Evolutionary conservation across 2,329 filamentous ascomycete species (phyloP), one percentile per base, ranked within the genome.

Genomic region (Gnomoniopsis smithogilvyi): DNA sequence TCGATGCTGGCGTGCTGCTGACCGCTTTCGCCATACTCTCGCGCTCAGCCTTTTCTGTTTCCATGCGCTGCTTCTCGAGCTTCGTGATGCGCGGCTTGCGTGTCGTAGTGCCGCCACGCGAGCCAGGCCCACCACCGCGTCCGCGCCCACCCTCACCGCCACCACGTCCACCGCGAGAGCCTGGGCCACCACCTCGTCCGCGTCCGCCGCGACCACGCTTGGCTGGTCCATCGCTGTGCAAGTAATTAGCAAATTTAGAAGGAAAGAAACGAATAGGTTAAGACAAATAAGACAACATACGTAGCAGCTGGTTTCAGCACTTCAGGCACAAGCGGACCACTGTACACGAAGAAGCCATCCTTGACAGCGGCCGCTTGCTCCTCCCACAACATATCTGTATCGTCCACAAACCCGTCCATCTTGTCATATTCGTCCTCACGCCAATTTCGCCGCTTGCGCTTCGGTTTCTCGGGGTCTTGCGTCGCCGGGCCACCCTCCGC

Each of bases 331-430:
- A 99, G 78, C 10, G 94, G 94, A 3, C 95, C 95, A 62, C 91
- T 96, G 74, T 97, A 99, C 1, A 99, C 95, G 71, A 98, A 99
- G 78, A 98, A 99, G 1, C 95, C 95, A 70, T 98, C 95, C 66
- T 94, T 91, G 65, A 91, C 94, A 50, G 95, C 93, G 4, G 94
- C 92, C 7, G 94, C 94, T 70, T 96, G 91, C 69, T 96, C 92
- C 74, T 98, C 92, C 94, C 94, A 98, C 0, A 96, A 81, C 69
- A 97, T 74, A 72, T 99, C 95, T 1, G 92, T 96, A 70, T 99
- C 95, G 68, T 99, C 95, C 58, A 94, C 86, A 73, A 94, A 94
- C 55, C 89, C 90, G 68, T 93, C 90, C 51, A 90, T 88, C 67
- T 90, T 88, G 69, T 94, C 90, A 67, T 93, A 93, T 67, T 93